A percentile compares a stretch with the other conserved stretches of the same genome.
Conservation (phyloP, 768 basidiomycete species). For the Stropharia rugosoannulata region DNA sequence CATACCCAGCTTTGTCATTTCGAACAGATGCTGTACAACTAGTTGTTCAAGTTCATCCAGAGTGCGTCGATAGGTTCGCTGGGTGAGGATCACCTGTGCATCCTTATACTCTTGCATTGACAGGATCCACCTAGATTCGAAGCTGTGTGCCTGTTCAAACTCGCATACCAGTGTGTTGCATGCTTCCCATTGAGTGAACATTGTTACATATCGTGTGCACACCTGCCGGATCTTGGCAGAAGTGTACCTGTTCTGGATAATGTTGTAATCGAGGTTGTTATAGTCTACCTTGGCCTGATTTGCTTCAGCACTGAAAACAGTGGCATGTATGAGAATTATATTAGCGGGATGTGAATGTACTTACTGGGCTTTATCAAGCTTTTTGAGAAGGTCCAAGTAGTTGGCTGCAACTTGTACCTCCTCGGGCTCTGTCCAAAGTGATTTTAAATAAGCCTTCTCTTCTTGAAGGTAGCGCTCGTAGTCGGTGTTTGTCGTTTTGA, state of each 20-base stretch:
- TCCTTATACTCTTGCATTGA: background rate
- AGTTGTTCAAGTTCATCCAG: background rate
- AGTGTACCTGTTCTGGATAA: background rate
- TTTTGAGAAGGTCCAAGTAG: background rate
- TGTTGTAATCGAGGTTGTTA: background rate
- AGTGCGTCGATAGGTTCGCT: background rate
- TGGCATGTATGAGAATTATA: background rate
- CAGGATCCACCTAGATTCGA: background rate
- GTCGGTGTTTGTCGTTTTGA: background rate
- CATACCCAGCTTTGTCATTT: constrained; percentile 5
- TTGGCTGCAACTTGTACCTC: background rate
- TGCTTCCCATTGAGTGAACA: background rate
- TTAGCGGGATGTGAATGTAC: background rate
- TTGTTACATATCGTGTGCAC: background rate
- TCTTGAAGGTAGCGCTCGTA: background rate
- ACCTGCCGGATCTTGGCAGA: background rate
- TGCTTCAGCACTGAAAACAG: background rate
- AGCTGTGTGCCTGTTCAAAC: background rate
- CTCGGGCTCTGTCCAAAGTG: background rate
- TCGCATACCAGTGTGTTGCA: background rate
- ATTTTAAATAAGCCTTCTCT: background rate
- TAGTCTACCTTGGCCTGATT: background rate
- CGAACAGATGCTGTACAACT: constrained; percentile 2
- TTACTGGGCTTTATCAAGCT: background rate
- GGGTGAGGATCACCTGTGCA: background rate